These are phyloP conservation scores for Nemania serpens DNA, from an alignment of 2,329 filamentous ascomycete species.

Conservation along the genomic window DNA sequence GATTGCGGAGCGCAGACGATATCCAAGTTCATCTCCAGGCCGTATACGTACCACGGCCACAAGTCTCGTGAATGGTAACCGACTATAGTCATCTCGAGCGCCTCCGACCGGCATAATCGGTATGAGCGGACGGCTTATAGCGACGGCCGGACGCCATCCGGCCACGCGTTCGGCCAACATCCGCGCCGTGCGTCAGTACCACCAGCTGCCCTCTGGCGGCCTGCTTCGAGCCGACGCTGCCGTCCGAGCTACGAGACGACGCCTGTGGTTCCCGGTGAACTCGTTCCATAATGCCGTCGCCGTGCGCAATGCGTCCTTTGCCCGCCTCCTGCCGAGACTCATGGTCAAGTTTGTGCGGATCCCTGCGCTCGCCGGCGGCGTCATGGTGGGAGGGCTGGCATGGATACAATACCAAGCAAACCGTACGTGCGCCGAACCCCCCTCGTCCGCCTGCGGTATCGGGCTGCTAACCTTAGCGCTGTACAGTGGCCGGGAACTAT, in stretches of 20 bases:
- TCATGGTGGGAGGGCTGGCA: constrained; percentile 82
- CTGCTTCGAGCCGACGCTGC: constrained; percentile 69
- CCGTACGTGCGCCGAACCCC: constrained; percentile 59
- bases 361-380: constrained; percentile 88
- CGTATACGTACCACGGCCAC: not conserved
- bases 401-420: constrained; percentile 97
- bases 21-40: not conserved
- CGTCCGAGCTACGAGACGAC: constrained; percentile 63
- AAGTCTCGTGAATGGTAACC: constrained; percentile 36
- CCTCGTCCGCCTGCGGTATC: not conserved
- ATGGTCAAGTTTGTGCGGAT: constrained; percentile 87
- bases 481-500: constrained; percentile 54
- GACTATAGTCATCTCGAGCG: constrained; percentile 28
- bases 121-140: constrained; percentile 45
- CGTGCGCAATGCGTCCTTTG: constrained; percentile 67
- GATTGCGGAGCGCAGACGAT: constrained; percentile 6
- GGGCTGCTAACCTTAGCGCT: constrained; percentile 9
- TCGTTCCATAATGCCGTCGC: constrained; percentile 80
- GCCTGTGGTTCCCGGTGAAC: constrained; percentile 80
- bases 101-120: constrained; percentile 41
- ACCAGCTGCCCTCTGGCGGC: constrained; percentile 70
- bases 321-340: constrained; percentile 76
- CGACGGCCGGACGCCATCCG: constrained; percentile 42
- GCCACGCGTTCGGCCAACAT: constrained; percentile 41
- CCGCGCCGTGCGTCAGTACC: constrained; percentile 64